A percentile compares a stretch with the other conserved stretches of the same genome.
phyloP scores from a whole-genome alignment of 768 basidiomycete species.

The Sarcodon sp. region DNA sequence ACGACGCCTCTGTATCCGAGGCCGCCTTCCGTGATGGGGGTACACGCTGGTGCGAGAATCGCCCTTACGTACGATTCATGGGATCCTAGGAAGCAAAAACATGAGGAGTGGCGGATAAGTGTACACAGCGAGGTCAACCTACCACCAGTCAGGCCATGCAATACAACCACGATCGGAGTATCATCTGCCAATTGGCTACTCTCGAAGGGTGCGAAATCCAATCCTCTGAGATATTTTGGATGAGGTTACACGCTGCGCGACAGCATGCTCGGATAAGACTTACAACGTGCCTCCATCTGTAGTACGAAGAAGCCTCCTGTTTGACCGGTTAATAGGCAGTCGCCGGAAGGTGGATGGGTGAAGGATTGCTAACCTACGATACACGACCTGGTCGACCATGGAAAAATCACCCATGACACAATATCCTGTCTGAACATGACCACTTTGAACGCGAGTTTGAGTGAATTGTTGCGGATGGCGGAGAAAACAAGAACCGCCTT shows the following conservation, averaged over 20 bases:
- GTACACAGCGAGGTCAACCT: slow-evolving; percentile 6
- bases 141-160: slow-evolving; percentile 36
- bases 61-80: slow-evolving; percentile 86
- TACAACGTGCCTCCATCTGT: slow-evolving; percentile 58
- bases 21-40: slow-evolving; percentile 65
- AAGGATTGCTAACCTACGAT: slow-evolving; percentile 30
- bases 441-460: slow-evolving; percentile 20
- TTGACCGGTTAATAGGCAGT: background rate
- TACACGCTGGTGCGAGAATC: slow-evolving; percentile 62
- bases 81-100: slow-evolving; percentile 37
- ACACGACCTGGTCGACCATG: slow-evolving; percentile 38
- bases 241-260: background rate
- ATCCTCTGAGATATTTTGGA: slow-evolving; percentile 27
- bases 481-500: background rate
- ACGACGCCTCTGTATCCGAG: slow-evolving; percentile 85
- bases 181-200: slow-evolving; percentile 17
- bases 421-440: slow-evolving; percentile 53
- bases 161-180: slow-evolving; percentile 42
- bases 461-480: background rate
- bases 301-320: slow-evolving; percentile 35
- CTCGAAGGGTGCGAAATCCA: slow-evolving; percentile 45
- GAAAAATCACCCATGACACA: slow-evolving; percentile 50
- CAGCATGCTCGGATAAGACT: slow-evolving; percentile 9
- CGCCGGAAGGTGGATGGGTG: background rate
- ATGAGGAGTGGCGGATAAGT: background rate